These are phyloP conservation scores for Musa troglodytarum DNA, from an alignment of 176 grass and related monocot species.

Conservation along the genomic window DNA sequence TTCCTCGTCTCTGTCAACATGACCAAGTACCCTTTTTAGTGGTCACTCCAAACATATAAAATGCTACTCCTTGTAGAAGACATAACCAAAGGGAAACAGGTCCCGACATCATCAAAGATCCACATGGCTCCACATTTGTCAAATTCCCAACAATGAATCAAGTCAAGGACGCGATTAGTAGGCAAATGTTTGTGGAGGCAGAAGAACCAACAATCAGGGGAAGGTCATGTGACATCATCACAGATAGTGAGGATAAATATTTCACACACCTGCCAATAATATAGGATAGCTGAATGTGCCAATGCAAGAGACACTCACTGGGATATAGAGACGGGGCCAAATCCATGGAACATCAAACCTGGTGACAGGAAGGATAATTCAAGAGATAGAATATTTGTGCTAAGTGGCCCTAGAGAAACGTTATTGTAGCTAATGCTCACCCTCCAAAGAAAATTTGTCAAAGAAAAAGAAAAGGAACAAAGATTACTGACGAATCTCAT, in stretches of 20 bases:
- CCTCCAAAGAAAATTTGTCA: neutral
- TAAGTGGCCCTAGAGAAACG: neutral
- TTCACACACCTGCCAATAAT: neutral
- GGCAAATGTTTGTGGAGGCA: too few relatives aligned
- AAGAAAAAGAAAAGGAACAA: conserved; percentile 4
- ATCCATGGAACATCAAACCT: too few relatives aligned
- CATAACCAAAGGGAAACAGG: neutral
- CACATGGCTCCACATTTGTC: neutral
- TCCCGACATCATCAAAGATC: neutral
- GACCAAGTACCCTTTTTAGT: conserved; percentile 9
- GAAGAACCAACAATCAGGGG: neutral
- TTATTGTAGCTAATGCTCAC: neutral
- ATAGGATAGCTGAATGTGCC: neutral
- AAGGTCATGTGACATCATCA: neutral
- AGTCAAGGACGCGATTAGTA: neutral
- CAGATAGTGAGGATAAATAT: neutral
- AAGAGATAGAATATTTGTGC: neutral
- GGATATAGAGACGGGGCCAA: neutral
- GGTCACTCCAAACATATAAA: neutral
- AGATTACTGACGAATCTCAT: neutral
- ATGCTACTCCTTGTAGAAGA: neutral
- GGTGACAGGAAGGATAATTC: neutral
- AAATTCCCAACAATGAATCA: neutral
- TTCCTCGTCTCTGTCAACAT: conserved; percentile 47
- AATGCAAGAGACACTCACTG: neutral